Evolutionary conservation across 768 basidiomycete species (phyloP).

Genomic region (Guyanaporus albipodus): DNA sequence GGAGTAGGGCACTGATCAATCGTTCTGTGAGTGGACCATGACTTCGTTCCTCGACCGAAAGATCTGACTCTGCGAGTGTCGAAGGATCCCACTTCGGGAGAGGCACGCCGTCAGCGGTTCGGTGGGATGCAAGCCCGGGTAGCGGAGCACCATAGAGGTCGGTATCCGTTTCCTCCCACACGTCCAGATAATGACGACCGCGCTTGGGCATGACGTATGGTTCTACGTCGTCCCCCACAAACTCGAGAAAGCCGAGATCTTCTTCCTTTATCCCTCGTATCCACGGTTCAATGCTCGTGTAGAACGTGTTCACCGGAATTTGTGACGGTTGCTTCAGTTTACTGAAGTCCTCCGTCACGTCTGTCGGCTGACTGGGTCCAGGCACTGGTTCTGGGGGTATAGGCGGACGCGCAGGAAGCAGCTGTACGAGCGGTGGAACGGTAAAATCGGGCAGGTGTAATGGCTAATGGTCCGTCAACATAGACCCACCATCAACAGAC

Average conservation of each 20-base stretch:
- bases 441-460: slow-evolving; percentile 56
- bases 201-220: slow-evolving; percentile 84
- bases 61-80: slow-evolving; percentile 67
- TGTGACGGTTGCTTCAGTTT: slow-evolving; percentile 76
- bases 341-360: slow-evolving; percentile 88
- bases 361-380: slow-evolving; percentile 79
- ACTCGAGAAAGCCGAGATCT: slow-evolving; percentile 90
- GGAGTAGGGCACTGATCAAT: slow-evolving; percentile 68
- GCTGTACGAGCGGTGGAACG: slow-evolving; percentile 45
- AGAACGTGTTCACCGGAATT: slow-evolving; percentile 71
- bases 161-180: slow-evolving; percentile 92
- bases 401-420: slow-evolving; percentile 60
- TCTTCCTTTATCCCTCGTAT: slow-evolving; percentile 89
- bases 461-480: slow-evolving; percentile 23
- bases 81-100: slow-evolving; percentile 80
- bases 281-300: slow-evolving; percentile 86
- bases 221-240: slow-evolving; percentile 86
- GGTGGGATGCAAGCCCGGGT: slow-evolving; percentile 38
- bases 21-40: slow-evolving; percentile 89
- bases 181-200: slow-evolving; percentile 79
- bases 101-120: slow-evolving; percentile 33
- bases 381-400: slow-evolving; percentile 60
- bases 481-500: background rate
- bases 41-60: slow-evolving; percentile 70
- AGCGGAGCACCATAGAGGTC: slow-evolving; percentile 42